These are phyloP conservation scores for Ochromonas danica DNA, from an alignment of 108 stramenopile species.

Conservation along the genomic window DNA sequence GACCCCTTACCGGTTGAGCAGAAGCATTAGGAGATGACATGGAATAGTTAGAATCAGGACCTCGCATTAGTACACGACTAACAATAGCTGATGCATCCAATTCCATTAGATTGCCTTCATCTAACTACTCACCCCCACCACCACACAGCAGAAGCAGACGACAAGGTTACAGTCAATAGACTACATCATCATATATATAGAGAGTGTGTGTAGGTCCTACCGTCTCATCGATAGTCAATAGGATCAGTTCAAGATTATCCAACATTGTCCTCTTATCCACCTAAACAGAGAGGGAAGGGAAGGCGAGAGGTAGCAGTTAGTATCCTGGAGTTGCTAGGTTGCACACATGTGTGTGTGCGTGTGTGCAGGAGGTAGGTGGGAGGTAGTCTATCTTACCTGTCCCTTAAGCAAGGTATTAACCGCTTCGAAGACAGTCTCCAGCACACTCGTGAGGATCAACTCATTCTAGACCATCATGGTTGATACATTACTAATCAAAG, in stretches of 20 bases:
- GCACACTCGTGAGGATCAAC: neutral
- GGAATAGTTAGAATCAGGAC: neutral
- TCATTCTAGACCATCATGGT: constrained; percentile 34
- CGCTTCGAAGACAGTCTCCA: constrained; percentile 19
- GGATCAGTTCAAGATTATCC: constrained; percentile 30
- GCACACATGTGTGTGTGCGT: too few relatives aligned
- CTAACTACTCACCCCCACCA: too few relatives aligned
- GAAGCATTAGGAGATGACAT: neutral
- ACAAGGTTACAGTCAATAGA: too few relatives aligned
- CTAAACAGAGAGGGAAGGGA: too few relatives aligned
- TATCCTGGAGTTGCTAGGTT: too few relatives aligned
- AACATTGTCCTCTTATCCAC: constrained; percentile 37
- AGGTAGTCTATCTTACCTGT: neutral
- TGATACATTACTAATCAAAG: neutral
- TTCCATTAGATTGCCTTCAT: constrained; percentile 23
- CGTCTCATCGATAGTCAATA: constrained; percentile 29
- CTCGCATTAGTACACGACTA: constrained; percentile 18
- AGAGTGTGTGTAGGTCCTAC: neutral
- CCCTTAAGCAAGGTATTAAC: constrained; percentile 17
- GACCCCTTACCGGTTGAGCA: neutral
- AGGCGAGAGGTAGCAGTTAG: too few relatives aligned
- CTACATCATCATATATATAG: neutral
- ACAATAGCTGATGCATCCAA: constrained; percentile 20
- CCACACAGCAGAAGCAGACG: neutral
- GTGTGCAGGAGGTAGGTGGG: too few relatives aligned